These are phyloP conservation scores for Exophiala sp. DNA, from an alignment of 2,329 filamentous ascomycete species.

Conservation along the genomic window DNA sequence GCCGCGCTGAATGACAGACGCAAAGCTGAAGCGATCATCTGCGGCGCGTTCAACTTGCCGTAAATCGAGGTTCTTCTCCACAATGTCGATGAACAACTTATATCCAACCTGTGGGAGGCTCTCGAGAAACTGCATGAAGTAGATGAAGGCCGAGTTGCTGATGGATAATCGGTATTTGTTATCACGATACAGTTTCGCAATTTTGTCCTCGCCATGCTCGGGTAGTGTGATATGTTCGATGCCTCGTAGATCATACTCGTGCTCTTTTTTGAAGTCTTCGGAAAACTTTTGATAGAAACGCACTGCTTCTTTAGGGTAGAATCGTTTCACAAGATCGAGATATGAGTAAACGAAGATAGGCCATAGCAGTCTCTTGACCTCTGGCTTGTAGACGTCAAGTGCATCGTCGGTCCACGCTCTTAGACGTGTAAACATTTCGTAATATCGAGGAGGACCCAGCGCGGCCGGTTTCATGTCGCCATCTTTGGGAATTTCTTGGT, in stretches of 20 bases:
- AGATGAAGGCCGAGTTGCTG: slow-evolving; percentile 78
- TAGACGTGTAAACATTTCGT: slow-evolving; percentile 68
- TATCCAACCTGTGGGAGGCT: slow-evolving; percentile 80
- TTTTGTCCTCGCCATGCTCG: slow-evolving; percentile 71
- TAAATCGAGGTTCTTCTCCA: slow-evolving; percentile 60
- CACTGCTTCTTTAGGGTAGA: slow-evolving; percentile 54
- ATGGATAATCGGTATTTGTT: slow-evolving; percentile 88
- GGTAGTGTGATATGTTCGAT: slow-evolving; percentile 73
- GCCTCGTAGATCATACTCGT: slow-evolving; percentile 73
- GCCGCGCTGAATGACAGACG: slow-evolving; percentile 56
- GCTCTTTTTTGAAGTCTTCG: slow-evolving; percentile 69
- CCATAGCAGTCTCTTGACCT: slow-evolving; percentile 84
- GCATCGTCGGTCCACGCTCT: slow-evolving; percentile 86
- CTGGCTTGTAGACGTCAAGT: slow-evolving; percentile 93
- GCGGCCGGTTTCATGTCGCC: slow-evolving; percentile 16
- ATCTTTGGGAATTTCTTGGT: slow-evolving; percentile 68
- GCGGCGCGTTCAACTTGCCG: slow-evolving; percentile 57
- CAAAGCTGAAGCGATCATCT: slow-evolving; percentile 58
- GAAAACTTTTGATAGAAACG: slow-evolving; percentile 61
- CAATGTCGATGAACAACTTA: slow-evolving; percentile 69
- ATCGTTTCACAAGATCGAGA: slow-evolving; percentile 70
- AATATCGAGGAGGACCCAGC: slow-evolving; percentile 67
- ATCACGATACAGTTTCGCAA: slow-evolving; percentile 75
- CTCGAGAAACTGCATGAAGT: slow-evolving; percentile 83
- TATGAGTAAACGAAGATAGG: slow-evolving; percentile 93